Percentiles rank a stretch among this genome's conserved stretches.
These are phyloP conservation scores for Gossypium schwendimanii DNA, from an alignment of 441 rosid genomes.

Conservation along the genomic window DNA sequence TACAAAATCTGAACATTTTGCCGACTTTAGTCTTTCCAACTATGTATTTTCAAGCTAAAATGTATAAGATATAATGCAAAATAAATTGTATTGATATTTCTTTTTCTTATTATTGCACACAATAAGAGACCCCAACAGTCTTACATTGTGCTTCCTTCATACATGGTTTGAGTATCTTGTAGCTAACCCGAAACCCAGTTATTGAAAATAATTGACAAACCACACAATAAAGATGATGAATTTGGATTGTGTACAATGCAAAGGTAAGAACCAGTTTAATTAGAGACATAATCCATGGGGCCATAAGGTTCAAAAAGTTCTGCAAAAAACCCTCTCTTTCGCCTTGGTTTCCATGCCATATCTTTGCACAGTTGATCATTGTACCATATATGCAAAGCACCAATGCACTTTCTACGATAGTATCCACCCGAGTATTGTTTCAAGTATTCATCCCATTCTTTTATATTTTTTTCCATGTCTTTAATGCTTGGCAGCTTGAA, in stretches of 20 bases:
- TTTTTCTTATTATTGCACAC: neutral
- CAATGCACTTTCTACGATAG: slow-evolving; percentile 26
- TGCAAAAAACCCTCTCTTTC: slow-evolving; percentile 41
- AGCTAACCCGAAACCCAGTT: neutral
- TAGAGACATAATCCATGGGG: slow-evolving; percentile 27
- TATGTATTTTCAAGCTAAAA: no score
- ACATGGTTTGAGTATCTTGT: neutral
- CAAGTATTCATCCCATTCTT: slow-evolving; percentile 23
- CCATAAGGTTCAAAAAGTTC: slow-evolving; percentile 48
- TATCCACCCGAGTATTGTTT: slow-evolving; percentile 19
- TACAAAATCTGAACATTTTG: no score
- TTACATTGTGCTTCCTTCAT: neutral
- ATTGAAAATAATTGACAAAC: neutral
- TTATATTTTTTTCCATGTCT: slow-evolving; percentile 25
- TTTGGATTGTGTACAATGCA: no score
- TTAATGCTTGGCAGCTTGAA: slow-evolving; percentile 27
- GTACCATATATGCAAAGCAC: slow-evolving; percentile 29
- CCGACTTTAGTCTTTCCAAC: no score
- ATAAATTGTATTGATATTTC: neutral
- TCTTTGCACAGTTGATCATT: slow-evolving; percentile 48
- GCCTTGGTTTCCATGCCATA: slow-evolving; percentile 49
- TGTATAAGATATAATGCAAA: neutral
- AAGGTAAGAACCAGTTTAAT: neutral
- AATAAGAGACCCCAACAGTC: neutral
- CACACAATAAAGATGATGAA: neutral